Evolutionary conservation across 169 alveolate species (phyloP).

Genomic region (Cryptosporidium bovis): DNA sequence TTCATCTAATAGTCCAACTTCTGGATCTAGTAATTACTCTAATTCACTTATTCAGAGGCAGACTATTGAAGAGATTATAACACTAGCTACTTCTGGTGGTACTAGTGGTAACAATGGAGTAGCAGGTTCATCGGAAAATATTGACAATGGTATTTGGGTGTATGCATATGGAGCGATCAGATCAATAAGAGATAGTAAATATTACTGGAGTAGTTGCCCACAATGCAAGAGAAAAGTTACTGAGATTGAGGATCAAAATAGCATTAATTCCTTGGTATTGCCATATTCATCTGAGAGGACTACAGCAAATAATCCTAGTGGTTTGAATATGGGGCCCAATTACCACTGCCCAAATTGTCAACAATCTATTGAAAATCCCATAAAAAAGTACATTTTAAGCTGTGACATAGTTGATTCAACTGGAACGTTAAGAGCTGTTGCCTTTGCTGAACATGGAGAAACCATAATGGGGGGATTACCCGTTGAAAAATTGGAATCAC

Average conservation of each 20-base stretch:
- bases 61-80: slow-evolving; percentile 37
- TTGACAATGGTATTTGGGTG: slow-evolving; percentile 67
- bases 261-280: slow-evolving; percentile 37
- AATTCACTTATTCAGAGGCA: slow-evolving; percentile 20
- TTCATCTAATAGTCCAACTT: slow-evolving; percentile 49
- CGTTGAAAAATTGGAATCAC: slow-evolving; percentile 32
- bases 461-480: slow-evolving; percentile 60
- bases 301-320: background rate
- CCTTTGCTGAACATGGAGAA: slow-evolving; percentile 75
- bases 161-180: slow-evolving; percentile 57
- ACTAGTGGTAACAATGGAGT: too few species aligned
- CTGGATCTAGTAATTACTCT: slow-evolving; percentile 16
- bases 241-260: slow-evolving; percentile 63
- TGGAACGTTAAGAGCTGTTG: slow-evolving; percentile 63
- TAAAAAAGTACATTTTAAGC: slow-evolving; percentile 58
- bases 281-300: slow-evolving; percentile 41
- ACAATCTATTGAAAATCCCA: slow-evolving; percentile 62
- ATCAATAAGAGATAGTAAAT: slow-evolving; percentile 58
- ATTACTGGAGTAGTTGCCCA: slow-evolving; percentile 68
- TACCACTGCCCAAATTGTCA: slow-evolving; percentile 73
- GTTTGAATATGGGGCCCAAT: slow-evolving; percentile 31
- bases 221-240: slow-evolving; percentile 69
- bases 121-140: slow-evolving; percentile 32
- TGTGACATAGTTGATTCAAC: slow-evolving; percentile 65
- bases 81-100: slow-evolving; percentile 62